Conservation (phyloP, 345 rosid species). For the Eucalyptus cloeziana region DNA sequence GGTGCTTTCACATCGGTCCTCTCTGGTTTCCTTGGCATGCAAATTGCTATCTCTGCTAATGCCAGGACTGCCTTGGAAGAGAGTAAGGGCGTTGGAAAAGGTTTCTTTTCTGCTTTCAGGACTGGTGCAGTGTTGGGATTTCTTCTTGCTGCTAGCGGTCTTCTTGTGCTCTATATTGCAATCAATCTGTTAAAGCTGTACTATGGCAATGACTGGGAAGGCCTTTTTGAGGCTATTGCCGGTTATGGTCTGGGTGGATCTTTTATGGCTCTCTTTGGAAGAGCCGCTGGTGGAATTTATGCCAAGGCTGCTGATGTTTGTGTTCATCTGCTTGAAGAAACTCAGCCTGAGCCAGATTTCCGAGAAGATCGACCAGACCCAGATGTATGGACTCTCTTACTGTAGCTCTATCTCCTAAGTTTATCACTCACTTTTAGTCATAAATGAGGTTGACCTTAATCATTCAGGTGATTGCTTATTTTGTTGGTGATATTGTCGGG, state of each 20-base stretch:
- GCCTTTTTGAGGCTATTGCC: not conserved
- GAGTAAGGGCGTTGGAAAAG: constrained; percentile 1
- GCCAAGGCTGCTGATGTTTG: not conserved
- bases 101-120: not conserved
- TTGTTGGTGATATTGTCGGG: not conserved
- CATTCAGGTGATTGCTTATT: not conserved
- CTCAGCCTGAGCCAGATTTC: too few relatives aligned
- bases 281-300: not conserved
- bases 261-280: not conserved
- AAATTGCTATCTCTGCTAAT: constrained; percentile 25
- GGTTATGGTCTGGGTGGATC: constrained; percentile 1
- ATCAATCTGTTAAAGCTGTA: not conserved
- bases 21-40: constrained; percentile 23
- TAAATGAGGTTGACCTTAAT: not conserved
- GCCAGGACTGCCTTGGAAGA: constrained; percentile 23
- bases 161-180: not conserved
- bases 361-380: not conserved
- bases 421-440: not conserved
- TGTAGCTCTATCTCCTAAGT: not conserved
- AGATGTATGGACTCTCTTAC: not conserved
- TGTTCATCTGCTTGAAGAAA: not conserved
- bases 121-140: not conserved
- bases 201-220: constrained; percentile 1
- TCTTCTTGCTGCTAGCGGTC: not conserved
- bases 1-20: constrained; percentile 26